phyloP scores from a whole-genome alignment of 1,284 basidiomycete genomes.

The Malassezia brasiliensis region DNA sequence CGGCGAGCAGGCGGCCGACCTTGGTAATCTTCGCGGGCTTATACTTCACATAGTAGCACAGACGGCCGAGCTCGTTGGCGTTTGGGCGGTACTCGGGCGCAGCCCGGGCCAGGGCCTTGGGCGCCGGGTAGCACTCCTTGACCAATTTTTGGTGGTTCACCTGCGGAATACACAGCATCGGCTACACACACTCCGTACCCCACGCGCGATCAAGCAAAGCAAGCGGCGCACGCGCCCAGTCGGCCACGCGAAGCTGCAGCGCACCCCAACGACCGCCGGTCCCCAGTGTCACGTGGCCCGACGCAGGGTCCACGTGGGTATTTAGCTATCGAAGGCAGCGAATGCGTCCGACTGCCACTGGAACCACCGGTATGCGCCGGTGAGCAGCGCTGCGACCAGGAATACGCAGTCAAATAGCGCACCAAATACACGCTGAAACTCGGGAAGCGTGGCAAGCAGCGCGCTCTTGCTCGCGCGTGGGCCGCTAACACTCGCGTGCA shows the following conservation, averaged over 20 bases:
- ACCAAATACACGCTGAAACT: slow-evolving; percentile 49
- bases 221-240: no score
- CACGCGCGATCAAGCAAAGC: no score
- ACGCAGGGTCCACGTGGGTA: slow-evolving; percentile 1
- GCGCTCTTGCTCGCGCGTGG: background rate
- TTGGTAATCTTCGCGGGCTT: slow-evolving; percentile 80
- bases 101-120: slow-evolving; percentile 64
- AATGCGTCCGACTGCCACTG: slow-evolving; percentile 9
- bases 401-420: slow-evolving; percentile 49
- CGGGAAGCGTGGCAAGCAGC: slow-evolving; percentile 49
- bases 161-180: slow-evolving; percentile 53
- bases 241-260: no score
- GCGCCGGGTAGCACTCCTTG: slow-evolving; percentile 77
- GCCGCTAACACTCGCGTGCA: slow-evolving; percentile 27
- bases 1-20: slow-evolving; percentile 72
- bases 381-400: slow-evolving; percentile 41
- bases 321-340: background rate
- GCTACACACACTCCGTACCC: background rate
- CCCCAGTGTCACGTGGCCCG: background rate
- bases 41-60: slow-evolving; percentile 86
- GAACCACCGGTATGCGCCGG: slow-evolving; percentile 18
- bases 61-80: slow-evolving; percentile 71
- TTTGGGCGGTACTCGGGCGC: slow-evolving; percentile 60
- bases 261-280: background rate
- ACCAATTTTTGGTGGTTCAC: slow-evolving; percentile 78